Evolutionary conservation across 192 early-diverging fungal species (phyloP).

Genomic region (Coemansia sp.): DNA sequence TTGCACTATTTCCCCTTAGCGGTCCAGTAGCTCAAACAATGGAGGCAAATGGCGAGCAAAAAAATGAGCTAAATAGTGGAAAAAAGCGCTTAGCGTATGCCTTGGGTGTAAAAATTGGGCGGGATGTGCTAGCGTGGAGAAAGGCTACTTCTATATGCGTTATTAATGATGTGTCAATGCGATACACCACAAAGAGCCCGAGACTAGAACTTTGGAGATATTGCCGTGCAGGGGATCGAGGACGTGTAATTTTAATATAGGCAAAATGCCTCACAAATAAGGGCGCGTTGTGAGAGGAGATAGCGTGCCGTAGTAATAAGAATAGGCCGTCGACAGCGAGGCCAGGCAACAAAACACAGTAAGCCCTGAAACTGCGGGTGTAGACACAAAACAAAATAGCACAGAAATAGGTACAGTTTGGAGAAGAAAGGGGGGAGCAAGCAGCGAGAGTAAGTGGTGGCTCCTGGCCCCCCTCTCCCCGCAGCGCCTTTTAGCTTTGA

Average conservation of each 20-base stretch:
- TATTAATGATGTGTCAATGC: background rate
- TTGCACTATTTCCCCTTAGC: slow-evolving; percentile 6
- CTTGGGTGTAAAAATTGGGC: background rate
- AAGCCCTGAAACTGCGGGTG: background rate
- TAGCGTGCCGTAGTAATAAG: background rate
- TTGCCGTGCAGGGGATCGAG: background rate
- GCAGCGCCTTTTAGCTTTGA: background rate
- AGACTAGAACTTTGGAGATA: slow-evolving; percentile 5
- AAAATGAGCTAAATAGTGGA: background rate
- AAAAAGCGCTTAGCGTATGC: background rate
- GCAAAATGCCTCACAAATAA: slow-evolving; percentile 4
- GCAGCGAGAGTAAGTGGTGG: background rate
- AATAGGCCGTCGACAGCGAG: background rate
- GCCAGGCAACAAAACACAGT: slow-evolving; percentile 3
- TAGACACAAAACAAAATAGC: slow-evolving; percentile 1
- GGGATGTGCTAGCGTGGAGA: background rate
- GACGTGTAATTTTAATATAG: background rate
- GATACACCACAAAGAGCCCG: background rate
- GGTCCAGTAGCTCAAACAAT: slow-evolving; percentile 6
- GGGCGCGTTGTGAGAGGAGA: background rate
- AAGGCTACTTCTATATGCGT: background rate
- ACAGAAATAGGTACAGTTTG: background rate
- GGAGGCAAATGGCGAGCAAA: background rate
- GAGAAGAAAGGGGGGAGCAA: background rate
- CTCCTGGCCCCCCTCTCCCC: background rate